These are phyloP conservation scores for Zygoascus hellenicus DNA, from an alignment of 1,139 yeast species.

Conservation along the genomic window DNA sequence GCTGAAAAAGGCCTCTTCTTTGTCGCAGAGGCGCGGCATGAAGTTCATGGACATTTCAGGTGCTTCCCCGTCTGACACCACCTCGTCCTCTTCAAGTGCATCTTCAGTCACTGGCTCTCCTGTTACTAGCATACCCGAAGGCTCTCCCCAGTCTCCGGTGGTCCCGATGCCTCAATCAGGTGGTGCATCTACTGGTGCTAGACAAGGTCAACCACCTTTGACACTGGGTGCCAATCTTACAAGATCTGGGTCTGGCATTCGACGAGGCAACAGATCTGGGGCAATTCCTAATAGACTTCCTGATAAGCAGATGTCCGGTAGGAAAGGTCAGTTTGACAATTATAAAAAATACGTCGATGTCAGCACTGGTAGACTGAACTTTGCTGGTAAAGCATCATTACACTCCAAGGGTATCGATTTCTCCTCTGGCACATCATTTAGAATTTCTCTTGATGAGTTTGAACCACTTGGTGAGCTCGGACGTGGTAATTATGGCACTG, in stretches of 20 bases:
- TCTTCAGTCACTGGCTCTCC: neutral
- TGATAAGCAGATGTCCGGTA: constrained; percentile 1
- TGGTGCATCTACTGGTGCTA: neutral
- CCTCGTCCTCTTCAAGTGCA: neutral
- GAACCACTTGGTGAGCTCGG: constrained; percentile 85
- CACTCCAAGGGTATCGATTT: constrained; percentile 92
- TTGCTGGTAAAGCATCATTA: constrained; percentile 87
- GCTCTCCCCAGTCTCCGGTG: neutral
- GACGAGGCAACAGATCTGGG: constrained; percentile 11
- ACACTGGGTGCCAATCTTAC: neutral
- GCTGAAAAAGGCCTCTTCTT: constrained; percentile 24
- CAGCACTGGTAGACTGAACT: constrained; percentile 84
- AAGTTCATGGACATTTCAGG: constrained; percentile 13
- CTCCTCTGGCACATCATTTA: constrained; percentile 78
- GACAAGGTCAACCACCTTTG: neutral
- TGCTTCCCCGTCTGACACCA: neutral
- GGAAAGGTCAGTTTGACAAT: constrained; percentile 50
- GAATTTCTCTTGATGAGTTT: constrained; percentile 80
- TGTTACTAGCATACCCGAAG: neutral
- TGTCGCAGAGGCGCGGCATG: constrained; percentile 33
- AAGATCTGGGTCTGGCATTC: neutral
- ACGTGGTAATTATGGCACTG: constrained; percentile 93
- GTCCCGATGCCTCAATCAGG: neutral
- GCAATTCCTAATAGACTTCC: constrained; percentile 8
- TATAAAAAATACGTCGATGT: constrained; percentile 86